Base-by-base conservation (phyloP, 176 grass and related monocot species). In the Elymus sibiricus region DNA sequence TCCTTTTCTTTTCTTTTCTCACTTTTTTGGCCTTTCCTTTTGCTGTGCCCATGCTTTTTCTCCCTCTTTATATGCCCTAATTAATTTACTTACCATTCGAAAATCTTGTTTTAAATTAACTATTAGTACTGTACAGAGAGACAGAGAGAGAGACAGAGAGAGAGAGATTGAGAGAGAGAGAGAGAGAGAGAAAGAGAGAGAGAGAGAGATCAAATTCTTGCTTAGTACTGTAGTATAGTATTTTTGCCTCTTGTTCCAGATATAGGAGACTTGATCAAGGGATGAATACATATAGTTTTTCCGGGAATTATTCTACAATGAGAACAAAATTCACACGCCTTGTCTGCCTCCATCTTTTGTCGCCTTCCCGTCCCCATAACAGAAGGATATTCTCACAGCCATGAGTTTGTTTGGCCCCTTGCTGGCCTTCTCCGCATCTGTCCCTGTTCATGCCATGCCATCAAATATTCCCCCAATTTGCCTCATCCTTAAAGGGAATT, bases 261-360 rank as follows among this genome's bases (percentile, higher is more conserved):
- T 68, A 16, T 61, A 75, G 39, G 17, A 25, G 65, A 82, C 70
- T 79, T 49, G 55, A 90, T 49, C n/a, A 65, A 44, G 70, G 28
- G 67, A 60, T 82, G 38, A 69, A 83, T 71, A 43, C 1, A 77
- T 77, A 43, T 11, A 77, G 24, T 74, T 78, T 74, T 78, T 26
- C 59, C 49, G 1, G 59, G 74, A 93, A 92, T 63, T 79, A 16
- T 63, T 70, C 86, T 79, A 81, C 89, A 90, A 88, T 22, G 87
- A 87, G 87, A 88, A 79, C 82, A 82, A 92, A 72, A 77, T 97
- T 92, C 74, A 92, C 87, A 92, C 89, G 94, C 87, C 94, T 97
- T 86, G 85, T 85, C 82, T 83, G 77, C 87, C 78, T 88, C 8
- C 55, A 21, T 56, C 19, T 17, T 17, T 92, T 93, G 88, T 92